Evolutionary conservation across 2,329 filamentous ascomycete species (phyloP).

Genomic region (Aspergillus nomiae): DNA sequence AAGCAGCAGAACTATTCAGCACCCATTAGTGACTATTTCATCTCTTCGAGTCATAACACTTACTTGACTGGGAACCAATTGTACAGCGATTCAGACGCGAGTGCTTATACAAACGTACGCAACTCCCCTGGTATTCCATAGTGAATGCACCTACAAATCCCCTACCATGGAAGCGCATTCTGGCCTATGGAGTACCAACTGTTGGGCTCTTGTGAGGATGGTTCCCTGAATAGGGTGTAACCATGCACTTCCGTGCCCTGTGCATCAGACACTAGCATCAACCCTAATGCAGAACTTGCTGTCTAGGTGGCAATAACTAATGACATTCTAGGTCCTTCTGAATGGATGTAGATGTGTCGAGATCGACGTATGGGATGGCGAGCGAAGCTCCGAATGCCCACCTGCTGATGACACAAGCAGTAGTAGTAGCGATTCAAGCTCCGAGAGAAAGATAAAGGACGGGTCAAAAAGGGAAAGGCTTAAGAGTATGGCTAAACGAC

Average conservation of each 20-base stretch:
- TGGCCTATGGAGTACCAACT: neutral
- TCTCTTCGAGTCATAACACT: conserved; percentile 93
- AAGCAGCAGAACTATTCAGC: conserved; percentile 61
- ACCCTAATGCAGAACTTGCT: neutral
- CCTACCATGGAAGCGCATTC: neutral
- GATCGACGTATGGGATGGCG: conserved; percentile 91
- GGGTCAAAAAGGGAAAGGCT: conserved; percentile 20
- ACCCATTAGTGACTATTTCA: conserved; percentile 86
- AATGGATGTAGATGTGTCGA: conserved; percentile 87
- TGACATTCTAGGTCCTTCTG: conserved; percentile 61
- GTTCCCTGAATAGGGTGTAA: neutral
- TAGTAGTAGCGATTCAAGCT: conserved; percentile 29
- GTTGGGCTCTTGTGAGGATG: neutral
- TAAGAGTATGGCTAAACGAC: neutral
- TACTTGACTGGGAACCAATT: conserved; percentile 88
- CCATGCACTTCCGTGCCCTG: neutral
- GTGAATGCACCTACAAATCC: neutral
- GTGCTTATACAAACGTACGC: conserved; percentile 75
- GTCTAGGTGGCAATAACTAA: conserved; percentile 4
- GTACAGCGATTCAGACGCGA: conserved; percentile 72
- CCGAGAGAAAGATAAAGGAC: conserved; percentile 23
- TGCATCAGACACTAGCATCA: neutral
- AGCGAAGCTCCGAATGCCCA: conserved; percentile 43
- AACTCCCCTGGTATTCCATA: neutral
- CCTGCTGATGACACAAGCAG: conserved; percentile 36